phyloP scores from a whole-genome alignment of 2,329 filamentous ascomycete species.

The Diaporthe sp. region DNA sequence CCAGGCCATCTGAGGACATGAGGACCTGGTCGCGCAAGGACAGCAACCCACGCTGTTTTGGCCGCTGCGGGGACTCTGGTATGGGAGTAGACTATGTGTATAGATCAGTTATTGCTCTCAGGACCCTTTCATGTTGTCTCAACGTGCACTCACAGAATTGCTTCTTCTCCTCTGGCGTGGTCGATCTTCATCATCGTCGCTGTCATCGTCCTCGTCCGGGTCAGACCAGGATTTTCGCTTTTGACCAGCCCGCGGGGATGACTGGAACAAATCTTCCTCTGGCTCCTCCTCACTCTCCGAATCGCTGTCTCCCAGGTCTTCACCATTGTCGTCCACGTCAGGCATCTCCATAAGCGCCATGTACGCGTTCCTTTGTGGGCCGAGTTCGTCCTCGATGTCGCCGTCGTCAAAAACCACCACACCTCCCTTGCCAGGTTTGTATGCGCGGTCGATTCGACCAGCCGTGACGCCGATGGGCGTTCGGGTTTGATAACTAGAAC shows the following conservation, averaged over 20 bases:
- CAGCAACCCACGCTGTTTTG: constrained; percentile 68
- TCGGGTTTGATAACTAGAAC: constrained; percentile 58
- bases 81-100: constrained; percentile 72
- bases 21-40: constrained; percentile 61
- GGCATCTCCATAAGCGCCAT: constrained; percentile 91
- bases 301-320: constrained; percentile 68
- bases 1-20: constrained; percentile 58
- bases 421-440: constrained; percentile 83
- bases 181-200: constrained; percentile 79
- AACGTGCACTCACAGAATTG: constrained; percentile 76
- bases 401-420: constrained; percentile 97
- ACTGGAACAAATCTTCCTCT: constrained; percentile 53
- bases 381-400: constrained; percentile 87
- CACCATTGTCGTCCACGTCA: constrained; percentile 80
- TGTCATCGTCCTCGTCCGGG: constrained; percentile 74
- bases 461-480: constrained; percentile 75
- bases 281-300: constrained; percentile 68
- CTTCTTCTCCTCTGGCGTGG: constrained; percentile 85
- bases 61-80: constrained; percentile 70
- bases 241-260: constrained; percentile 58
- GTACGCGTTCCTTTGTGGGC: constrained; percentile 82
- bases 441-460: constrained; percentile 77
- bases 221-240: constrained; percentile 87
- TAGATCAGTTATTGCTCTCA: constrained; percentile 50
- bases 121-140: not conserved